A percentile compares a stretch with the other conserved stretches of the same genome.
phyloP scores from a whole-genome alignment of 441 rosid species.

The Euphorbia schlechtendalii region DNA sequence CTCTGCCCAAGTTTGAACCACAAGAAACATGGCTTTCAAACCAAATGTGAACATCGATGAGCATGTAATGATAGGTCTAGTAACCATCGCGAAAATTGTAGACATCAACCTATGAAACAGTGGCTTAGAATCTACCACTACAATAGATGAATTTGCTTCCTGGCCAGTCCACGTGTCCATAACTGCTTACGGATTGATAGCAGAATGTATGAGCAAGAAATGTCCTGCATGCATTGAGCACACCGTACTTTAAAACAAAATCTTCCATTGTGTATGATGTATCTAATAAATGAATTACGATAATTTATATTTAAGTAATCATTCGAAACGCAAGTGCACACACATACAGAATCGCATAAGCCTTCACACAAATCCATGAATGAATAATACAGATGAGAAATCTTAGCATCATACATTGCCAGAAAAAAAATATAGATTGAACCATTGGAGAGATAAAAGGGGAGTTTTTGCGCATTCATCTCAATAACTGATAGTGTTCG shows the following conservation, averaged over 20 bases:
- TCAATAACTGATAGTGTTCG: background rate
- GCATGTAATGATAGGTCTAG: constrained; percentile 39
- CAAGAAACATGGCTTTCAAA: constrained; percentile 35
- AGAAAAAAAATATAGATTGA: background rate
- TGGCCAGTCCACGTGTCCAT: constrained; percentile 15
- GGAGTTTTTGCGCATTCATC: background rate
- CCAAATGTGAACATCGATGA: constrained; percentile 31
- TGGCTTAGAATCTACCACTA: constrained; percentile 26
- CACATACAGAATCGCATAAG: background rate
- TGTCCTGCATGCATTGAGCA: background rate
- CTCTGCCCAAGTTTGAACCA: constrained; percentile 46
- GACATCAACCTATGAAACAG: constrained; percentile 28
- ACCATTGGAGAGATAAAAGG: background rate
- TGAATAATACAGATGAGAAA: background rate
- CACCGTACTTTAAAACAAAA: too few relatives aligned
- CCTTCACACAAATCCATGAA: background rate
- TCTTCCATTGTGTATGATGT: background rate
- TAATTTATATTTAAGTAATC: background rate
- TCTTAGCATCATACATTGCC: background rate
- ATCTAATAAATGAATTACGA: background rate
- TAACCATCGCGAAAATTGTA: constrained; percentile 23
- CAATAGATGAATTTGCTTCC: constrained; percentile 9
- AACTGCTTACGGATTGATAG: constrained; percentile 8
- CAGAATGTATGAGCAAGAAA: constrained; percentile 1
- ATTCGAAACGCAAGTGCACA: background rate